Evolutionary conservation across 371 early-diverging fungal species (phyloP), one percentile per base, ranked within the genome.

Genomic region (Umbelopsis sp.): DNA sequence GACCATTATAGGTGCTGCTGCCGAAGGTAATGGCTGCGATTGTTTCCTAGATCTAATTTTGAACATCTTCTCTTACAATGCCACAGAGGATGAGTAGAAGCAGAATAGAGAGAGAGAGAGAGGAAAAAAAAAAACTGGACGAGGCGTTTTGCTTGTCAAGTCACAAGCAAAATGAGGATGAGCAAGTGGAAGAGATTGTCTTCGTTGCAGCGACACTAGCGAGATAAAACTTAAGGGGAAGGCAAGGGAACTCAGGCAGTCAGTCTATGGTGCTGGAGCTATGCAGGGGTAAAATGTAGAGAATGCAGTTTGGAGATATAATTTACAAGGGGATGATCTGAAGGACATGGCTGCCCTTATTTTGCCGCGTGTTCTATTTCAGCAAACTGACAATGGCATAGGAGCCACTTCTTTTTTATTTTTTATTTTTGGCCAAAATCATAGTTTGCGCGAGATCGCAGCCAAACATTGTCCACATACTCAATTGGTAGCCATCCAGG

Each of bases 1-100:
- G 71, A 66, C 72, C 70, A 73, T 14, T 67, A 66, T 10, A 68
- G 63, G 44, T 70, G 76, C 22, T 24, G 41, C 22, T 16, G 41
- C 32, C 52, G 64, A 44, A 44, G 69, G 64, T n/a, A 64, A 24
- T 63, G 57, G 63, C 50, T 35, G 63, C 37, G 64, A 35, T 35
- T 25, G 44, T 63, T 37, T 69, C 45, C 63, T 65, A n/a, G 50
- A 72, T 62, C 57, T 50, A n/a, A 46, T 67, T 9, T 37, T 69
- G 25, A 71, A 57, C 68, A 70, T 68, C 44, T 68, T 22, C 22
- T 22, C 22, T 22, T 22, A 22, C 41, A 48, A 4, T 46, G 45
- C 25, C 32, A 24, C 16, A 32, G 45, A 25, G 32, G 20, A 48
- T 51, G 38, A 37, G 35, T 46, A 50, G 65, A 46, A 44, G 44